A percentile compares a stretch with the other conserved stretches of the same genome.
Conservation (phyloP, 1,284 basidiomycete species). For the Boletellus dicymbophilus region DNA sequence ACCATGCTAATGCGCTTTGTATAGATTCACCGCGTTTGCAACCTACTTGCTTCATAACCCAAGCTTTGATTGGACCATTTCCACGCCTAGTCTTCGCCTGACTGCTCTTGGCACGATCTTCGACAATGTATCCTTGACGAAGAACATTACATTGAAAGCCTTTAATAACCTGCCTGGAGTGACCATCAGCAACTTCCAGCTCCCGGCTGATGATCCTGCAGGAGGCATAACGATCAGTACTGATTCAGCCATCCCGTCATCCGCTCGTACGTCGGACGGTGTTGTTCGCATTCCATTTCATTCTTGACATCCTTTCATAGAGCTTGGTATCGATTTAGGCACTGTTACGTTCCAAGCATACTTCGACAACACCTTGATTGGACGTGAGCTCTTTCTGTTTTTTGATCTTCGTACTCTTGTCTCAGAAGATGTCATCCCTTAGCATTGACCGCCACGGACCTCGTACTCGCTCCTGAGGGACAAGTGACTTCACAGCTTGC, state of each 20-base stretch:
- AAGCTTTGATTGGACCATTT: constrained; percentile 73
- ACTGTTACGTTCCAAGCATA: constrained; percentile 66
- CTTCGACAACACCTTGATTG: constrained; percentile 54
- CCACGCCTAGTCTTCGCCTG: constrained; percentile 60
- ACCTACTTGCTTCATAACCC: constrained; percentile 67
- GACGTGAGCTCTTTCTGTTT: constrained; percentile 46
- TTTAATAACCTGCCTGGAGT: constrained; percentile 73
- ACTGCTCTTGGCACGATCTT: constrained; percentile 72
- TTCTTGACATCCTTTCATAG: constrained; percentile 30
- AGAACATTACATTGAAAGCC: constrained; percentile 68
- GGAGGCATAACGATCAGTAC: constrained; percentile 75
- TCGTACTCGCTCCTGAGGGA: constrained; percentile 56
- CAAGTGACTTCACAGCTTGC: constrained; percentile 54
- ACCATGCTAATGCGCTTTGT: background rate
- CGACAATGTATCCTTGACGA: constrained; percentile 63
- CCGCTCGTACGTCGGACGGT: constrained; percentile 51
- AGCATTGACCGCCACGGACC: constrained; percentile 52
- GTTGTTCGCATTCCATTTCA: background rate
- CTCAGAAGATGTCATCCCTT: constrained; percentile 9
- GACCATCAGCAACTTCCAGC: constrained; percentile 69
- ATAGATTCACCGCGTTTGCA: constrained; percentile 68
- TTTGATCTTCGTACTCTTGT: background rate
- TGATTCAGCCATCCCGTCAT: constrained; percentile 67
- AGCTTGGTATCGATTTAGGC: constrained; percentile 75
- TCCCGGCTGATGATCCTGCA: constrained; percentile 63